Conservation (phyloP, 305 asterid genomes). For the Rubia balearica region DNA sequence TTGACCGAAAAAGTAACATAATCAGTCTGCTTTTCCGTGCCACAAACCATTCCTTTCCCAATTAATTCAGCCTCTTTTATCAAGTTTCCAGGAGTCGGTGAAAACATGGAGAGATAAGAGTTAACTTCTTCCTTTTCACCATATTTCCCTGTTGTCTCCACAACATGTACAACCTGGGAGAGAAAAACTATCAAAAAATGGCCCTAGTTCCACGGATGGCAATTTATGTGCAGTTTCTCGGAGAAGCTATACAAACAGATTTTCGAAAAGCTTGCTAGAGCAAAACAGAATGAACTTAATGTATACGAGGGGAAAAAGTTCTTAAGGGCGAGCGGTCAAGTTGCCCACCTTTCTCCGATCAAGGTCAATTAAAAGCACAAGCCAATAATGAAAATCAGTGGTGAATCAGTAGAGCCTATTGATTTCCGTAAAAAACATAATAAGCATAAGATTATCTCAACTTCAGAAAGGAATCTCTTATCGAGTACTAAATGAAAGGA, state of each 20-base stretch:
- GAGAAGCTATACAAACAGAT: neutral
- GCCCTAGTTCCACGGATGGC: neutral
- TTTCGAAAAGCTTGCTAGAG: neutral
- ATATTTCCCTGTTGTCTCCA: slow-evolving; percentile 44
- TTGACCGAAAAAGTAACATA: slow-evolving; percentile 73
- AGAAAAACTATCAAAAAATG: neutral
- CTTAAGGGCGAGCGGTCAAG: neutral
- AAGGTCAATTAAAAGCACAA: slow-evolving; percentile 3
- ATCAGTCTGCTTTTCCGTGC: slow-evolving; percentile 55
- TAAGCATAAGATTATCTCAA: neutral
- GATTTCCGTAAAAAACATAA: neutral
- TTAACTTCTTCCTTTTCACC: slow-evolving; percentile 40
- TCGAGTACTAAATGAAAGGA: neutral
- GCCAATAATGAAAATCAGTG: neutral
- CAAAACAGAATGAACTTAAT: neutral
- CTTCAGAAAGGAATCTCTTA: neutral
- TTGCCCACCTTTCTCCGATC: neutral
- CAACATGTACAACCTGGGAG: slow-evolving; percentile 81
- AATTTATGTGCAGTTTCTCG: neutral
- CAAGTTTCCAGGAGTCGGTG: slow-evolving; percentile 83
- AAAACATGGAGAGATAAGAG: slow-evolving; percentile 66
- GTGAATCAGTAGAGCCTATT: neutral
- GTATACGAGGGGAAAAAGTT: neutral
- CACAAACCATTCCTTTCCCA: slow-evolving; percentile 77
- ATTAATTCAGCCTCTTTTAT: slow-evolving; percentile 55